Evolutionary conservation across 176 grass and related monocot genomes (phyloP).

Genomic region (Zea luxurians): DNA sequence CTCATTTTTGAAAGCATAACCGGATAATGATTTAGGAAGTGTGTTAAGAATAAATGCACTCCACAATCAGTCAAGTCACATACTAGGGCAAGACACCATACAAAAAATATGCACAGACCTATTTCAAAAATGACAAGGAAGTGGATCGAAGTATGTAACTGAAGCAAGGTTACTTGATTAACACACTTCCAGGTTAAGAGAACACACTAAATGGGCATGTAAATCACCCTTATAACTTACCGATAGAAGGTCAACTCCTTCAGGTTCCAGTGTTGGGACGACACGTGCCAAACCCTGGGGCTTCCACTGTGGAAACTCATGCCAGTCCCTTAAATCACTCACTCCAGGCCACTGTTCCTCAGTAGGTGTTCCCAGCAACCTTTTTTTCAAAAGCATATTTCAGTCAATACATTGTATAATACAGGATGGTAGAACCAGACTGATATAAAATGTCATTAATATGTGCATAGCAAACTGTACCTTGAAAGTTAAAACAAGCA

Average conservation of each 20-base stretch:
- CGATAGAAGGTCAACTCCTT: slow-evolving; percentile 72
- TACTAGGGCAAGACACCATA: not conserved
- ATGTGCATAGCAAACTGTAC: not conserved
- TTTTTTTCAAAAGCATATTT: slow-evolving; percentile 30
- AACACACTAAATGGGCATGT: not conserved
- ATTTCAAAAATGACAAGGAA: not conserved
- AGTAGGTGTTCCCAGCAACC: slow-evolving; percentile 83
- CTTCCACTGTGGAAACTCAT: slow-evolving; percentile 84
- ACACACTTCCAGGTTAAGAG: not conserved
- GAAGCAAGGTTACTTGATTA: not conserved
- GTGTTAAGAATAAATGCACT: not conserved
- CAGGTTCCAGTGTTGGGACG: slow-evolving; percentile 68
- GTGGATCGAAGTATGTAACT: not conserved
- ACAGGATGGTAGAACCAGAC: not conserved
- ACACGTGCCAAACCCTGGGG: slow-evolving; percentile 58
- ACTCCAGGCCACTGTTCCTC: slow-evolving; percentile 93
- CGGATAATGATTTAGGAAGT: not conserved
- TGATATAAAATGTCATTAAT: not conserved
- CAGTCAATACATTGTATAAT: not conserved
- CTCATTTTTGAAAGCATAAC: not conserved
- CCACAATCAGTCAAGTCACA: not conserved
- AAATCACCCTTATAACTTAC: slow-evolving; percentile 44
- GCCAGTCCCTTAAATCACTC: slow-evolving; percentile 74
- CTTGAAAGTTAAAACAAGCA: not conserved
- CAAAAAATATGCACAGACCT: not conserved